Percentiles rank a stretch among this genome's conserved stretches.
Evolutionary conservation across 192 early-diverging fungal species (phyloP).

Genomic region (Umbelopsis sp.): DNA sequence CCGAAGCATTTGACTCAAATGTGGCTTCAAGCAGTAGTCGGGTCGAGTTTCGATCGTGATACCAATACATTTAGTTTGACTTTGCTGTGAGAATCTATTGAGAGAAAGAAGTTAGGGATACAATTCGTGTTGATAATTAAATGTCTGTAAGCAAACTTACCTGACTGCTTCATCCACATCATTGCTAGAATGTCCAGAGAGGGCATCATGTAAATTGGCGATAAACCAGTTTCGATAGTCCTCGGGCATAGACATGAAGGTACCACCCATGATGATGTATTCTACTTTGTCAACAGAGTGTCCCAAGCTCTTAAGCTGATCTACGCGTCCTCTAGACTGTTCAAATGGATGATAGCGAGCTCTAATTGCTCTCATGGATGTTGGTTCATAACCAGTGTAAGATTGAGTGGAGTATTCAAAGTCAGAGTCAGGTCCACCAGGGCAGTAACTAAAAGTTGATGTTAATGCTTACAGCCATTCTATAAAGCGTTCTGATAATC

Average conservation of each 20-base stretch:
- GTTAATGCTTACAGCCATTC: not conserved
- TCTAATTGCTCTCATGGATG: conserved; percentile 97
- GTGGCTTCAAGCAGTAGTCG: conserved; percentile 97
- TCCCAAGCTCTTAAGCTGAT: conserved; percentile 91
- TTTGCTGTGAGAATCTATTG: conserved; percentile 88
- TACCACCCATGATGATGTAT: conserved; percentile 99
- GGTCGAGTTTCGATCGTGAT: conserved; percentile 99
- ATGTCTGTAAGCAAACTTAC: conserved; percentile 27
- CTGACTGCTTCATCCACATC: conserved; percentile 98
- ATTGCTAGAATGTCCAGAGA: conserved; percentile 87
- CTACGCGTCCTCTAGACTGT: conserved; percentile 90
- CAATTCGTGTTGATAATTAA: too few species aligned
- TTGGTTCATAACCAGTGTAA: conserved; percentile 99
- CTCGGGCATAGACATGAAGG: conserved; percentile 96
- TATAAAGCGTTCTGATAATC: too few species aligned
- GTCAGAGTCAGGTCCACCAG: conserved; percentile 98
- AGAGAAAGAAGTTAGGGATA: not conserved
- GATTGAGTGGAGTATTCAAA: conserved; percentile 99
- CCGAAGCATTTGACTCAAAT: conserved; percentile 96
- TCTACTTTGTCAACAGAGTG: conserved; percentile 98
- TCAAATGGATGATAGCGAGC: conserved; percentile 98
- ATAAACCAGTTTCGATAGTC: conserved; percentile 99
- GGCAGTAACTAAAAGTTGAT: conserved; percentile 71
- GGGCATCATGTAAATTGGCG: conserved; percentile 92
- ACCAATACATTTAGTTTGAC: conserved; percentile 95